Conservation (phyloP, 1,284 basidiomycete genomes). For the Microbotryum lychnidis-dioicae region DNA sequence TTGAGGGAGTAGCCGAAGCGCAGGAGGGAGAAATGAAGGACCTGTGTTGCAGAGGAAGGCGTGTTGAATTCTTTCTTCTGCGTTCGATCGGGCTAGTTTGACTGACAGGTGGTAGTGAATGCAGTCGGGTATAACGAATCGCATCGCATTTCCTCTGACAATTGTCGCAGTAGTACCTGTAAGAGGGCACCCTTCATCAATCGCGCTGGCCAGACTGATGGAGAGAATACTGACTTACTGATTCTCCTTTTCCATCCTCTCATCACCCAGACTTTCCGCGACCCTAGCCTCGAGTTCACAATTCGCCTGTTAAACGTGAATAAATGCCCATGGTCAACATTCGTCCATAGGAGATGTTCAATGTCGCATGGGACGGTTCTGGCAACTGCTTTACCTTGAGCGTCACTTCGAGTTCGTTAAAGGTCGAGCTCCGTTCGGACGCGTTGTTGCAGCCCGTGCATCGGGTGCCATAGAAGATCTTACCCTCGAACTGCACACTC, state of each 20-base stretch:
- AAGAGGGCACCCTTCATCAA: background rate
- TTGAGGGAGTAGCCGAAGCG: conserved; percentile 74
- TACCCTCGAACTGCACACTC: conserved; percentile 66
- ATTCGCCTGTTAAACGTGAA: background rate
- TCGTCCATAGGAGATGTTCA: no score
- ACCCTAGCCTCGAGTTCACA: conserved; percentile 59
- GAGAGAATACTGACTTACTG: conserved; percentile 44
- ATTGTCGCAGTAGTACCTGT: conserved; percentile 64
- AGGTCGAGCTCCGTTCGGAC: conserved; percentile 57
- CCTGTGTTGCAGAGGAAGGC: conserved; percentile 18
- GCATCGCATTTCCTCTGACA: conserved; percentile 68
- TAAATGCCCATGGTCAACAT: no score
- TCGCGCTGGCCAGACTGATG: background rate
- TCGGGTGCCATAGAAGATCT: conserved; percentile 63
- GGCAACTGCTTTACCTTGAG: conserved; percentile 51
- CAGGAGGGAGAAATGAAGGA: conserved; percentile 74
- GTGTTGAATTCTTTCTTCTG: no score
- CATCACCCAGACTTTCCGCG: conserved; percentile 53
- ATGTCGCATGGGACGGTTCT: no score
- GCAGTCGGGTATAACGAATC: conserved; percentile 60
- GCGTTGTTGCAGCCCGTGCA: conserved; percentile 60
- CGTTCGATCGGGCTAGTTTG: no score
- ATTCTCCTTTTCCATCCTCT: conserved; percentile 70
- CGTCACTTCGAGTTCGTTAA: conserved; percentile 76
- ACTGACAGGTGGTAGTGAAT: conserved; percentile 60